Evolutionary conservation across 345 rosid genomes (phyloP), one percentile per base, ranked within the genome.

Genomic region (Ricinus communis): DNA sequence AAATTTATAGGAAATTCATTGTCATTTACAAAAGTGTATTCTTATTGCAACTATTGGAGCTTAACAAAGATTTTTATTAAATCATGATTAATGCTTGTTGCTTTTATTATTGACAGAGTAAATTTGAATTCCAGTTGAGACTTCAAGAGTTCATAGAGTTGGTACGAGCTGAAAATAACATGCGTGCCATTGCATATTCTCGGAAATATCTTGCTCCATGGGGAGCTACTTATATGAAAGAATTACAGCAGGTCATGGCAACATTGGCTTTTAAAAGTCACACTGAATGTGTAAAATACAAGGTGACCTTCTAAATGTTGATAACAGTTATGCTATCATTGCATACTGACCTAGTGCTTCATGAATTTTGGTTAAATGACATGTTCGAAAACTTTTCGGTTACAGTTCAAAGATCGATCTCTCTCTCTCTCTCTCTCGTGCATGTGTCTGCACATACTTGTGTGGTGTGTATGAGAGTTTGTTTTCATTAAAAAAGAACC

Each of bases 91-190:
- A 50, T 68, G 54, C 18, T 66, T 43, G 12, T 59, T 47, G 36
- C 54, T 74, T n/a, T n/a, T 65, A 0, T 65, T 71, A 13, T n/a
- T 78, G 64, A 56, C 86, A 95, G 99, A 95, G 99, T 85, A 88
- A 84, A 70, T 87, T 92, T 13, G 99, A 95, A 74, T 92, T 95
- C 85, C 96, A 87, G 80, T 79, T 95, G 84, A 90, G 98, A 82
- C 90, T 90, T 80, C 99, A 95, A 84, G 98, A 92, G 64, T 95
- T 90, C 70, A 75, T 95, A 28, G 99, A 95, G 85, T 80, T 95
- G 79, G 93, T 95, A 71, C 86, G 99, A 74, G 84, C 85, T 71
- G 91, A 88, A 41, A 84, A 83, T 74, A 77, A 80, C 76, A 77
- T 87, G 84, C 77, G 77, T 70, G 98, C 99, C 75, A 95, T 90